Conservation (phyloP, 192 early-diverging fungal species). For the Podila horticola region DNA sequence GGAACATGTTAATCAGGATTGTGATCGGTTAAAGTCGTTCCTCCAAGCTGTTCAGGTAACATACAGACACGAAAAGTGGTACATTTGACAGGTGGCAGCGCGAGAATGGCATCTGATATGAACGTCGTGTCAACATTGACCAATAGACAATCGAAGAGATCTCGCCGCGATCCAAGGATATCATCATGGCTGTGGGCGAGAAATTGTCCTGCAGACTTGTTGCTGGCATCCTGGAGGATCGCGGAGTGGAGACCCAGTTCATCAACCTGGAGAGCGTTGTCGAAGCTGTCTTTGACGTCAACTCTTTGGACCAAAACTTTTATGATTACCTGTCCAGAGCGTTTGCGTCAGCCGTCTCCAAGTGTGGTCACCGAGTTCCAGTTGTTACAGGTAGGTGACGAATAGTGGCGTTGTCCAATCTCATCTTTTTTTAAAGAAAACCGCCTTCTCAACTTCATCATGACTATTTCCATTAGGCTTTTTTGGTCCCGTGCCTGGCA, state of each 20-base stretch:
- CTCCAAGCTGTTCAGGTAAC: conserved; percentile 87
- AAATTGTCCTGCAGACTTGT: conserved; percentile 93
- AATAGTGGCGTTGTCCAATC: background rate
- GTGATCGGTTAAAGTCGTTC: conserved; percentile 80
- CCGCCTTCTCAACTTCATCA: background rate
- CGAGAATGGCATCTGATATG: background rate
- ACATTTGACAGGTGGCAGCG: background rate
- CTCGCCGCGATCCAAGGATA: conserved; percentile 92
- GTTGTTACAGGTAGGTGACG: conserved; percentile 81
- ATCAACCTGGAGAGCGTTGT: conserved; percentile 89
- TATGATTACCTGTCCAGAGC: conserved; percentile 89
- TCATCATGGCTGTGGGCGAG: conserved; percentile 94
- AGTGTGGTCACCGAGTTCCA: conserved; percentile 75
- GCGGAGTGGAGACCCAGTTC: conserved; percentile 86
- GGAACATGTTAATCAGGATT: conserved; percentile 77
- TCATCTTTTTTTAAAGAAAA: background rate
- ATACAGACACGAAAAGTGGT: background rate
- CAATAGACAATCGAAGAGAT: conserved; percentile 90
- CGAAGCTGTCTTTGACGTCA: conserved; percentile 79
- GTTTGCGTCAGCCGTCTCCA: conserved; percentile 67
- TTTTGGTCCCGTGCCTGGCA: conserved; percentile 94
- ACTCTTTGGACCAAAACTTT: conserved; percentile 88
- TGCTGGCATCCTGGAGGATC: conserved; percentile 79
- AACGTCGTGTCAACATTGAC: background rate
- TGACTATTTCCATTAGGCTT: conserved; percentile 65